phyloP scores from a whole-genome alignment of 2,329 filamentous ascomycete genomes.

The Epichloe gansuensis region DNA sequence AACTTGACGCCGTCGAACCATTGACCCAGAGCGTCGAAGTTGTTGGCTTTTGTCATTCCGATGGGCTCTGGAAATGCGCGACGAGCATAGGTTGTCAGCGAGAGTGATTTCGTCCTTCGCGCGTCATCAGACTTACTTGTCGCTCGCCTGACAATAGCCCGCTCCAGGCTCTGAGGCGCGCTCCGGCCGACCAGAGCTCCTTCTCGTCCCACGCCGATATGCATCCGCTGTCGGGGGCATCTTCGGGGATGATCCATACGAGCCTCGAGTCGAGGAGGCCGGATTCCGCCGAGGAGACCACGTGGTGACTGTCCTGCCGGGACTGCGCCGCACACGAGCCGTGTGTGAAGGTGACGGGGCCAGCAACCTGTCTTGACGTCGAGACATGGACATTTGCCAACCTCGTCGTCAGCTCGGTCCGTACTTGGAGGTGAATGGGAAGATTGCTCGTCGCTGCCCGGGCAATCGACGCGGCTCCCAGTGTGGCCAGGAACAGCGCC shows the following conservation, averaged over 20 bases:
- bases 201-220: slow-evolving; percentile 26
- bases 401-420: slow-evolving; percentile 19
- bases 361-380: slow-evolving; percentile 7
- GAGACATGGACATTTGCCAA: slow-evolving; percentile 20
- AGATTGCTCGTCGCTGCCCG: slow-evolving; percentile 5
- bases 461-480: not conserved
- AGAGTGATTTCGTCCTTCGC: too few relatives aligned
- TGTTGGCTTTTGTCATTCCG: slow-evolving; percentile 38
- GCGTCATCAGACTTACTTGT: not conserved
- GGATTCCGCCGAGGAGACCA: slow-evolving; percentile 6
- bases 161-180: slow-evolving; percentile 16
- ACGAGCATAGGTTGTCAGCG: too few relatives aligned
- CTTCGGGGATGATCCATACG: slow-evolving; percentile 7
- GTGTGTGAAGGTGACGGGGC: slow-evolving; percentile 11
- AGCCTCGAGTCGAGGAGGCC: slow-evolving; percentile 2
- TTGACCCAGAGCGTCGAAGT: slow-evolving; percentile 36
- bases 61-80: slow-evolving; percentile 14
- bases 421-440: slow-evolving; percentile 24
- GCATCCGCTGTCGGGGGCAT: slow-evolving; percentile 22
- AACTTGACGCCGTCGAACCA: slow-evolving; percentile 56
- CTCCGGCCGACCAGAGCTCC: slow-evolving; percentile 24
- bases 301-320: slow-evolving; percentile 9
- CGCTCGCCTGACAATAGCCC: slow-evolving; percentile 7
- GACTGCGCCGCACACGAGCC: slow-evolving; percentile 10
- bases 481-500: not conserved